Evolutionary conservation across 1,139 yeast genomes (phyloP).

Genomic region (Magnusiomyces clavatus): DNA sequence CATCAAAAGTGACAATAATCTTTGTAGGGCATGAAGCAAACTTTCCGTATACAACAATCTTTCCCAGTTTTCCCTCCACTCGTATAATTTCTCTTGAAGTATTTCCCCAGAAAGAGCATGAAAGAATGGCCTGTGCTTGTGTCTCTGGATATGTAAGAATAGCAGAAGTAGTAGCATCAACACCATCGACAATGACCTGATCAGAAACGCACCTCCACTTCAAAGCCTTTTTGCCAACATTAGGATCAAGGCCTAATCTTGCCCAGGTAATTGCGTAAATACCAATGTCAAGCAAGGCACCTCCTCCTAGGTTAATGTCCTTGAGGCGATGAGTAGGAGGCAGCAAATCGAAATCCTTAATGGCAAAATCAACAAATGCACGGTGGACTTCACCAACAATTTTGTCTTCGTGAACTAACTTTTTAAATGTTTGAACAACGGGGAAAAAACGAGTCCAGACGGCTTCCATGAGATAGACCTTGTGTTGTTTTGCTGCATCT

Average conservation of each 20-base stretch:
- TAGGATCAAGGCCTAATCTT: conserved; percentile 25
- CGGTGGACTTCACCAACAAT: conserved; percentile 43
- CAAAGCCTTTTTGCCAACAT: conserved; percentile 26
- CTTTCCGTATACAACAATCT: conserved; percentile 24
- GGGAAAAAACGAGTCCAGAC: conserved; percentile 64
- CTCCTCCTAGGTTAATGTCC: conserved; percentile 48
- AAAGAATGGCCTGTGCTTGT: conserved; percentile 26
- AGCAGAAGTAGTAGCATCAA: conserved; percentile 28
- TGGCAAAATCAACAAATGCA: conserved; percentile 34
- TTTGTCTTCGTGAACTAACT: conserved; percentile 39
- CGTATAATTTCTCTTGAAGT: conserved; percentile 21
- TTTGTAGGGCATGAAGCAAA: conserved; percentile 27
- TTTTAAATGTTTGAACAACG: conserved; percentile 35
- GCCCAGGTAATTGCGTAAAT: conserved; percentile 47
- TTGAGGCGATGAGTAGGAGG: conserved; percentile 30
- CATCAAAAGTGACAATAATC: conserved; percentile 17
- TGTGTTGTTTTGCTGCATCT: conserved; percentile 40
- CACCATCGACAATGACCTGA: conserved; percentile 24
- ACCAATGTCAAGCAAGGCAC: conserved; percentile 54
- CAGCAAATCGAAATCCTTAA: conserved; percentile 28
- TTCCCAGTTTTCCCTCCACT: conserved; percentile 31
- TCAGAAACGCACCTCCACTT: conserved; percentile 17
- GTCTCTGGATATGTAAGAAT: conserved; percentile 25
- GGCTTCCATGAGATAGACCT: conserved; percentile 53
- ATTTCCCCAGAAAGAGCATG: conserved; percentile 24